Base-by-base conservation (phyloP, 805 yeast species). In the Gaillardinia entomophila region DNA sequence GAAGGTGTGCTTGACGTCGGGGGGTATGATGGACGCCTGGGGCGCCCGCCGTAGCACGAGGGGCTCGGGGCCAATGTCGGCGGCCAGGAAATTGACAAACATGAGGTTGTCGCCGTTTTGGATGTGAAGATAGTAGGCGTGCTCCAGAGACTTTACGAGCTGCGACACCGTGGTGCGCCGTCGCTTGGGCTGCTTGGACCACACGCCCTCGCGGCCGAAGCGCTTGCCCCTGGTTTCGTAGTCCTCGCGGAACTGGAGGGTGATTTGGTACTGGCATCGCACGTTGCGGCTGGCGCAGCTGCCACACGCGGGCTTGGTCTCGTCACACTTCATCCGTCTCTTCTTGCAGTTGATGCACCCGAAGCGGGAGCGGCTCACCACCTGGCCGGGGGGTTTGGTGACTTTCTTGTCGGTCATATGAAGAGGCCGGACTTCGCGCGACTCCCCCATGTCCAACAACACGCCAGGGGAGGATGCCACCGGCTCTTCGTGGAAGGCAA, bases 161-260 rank as follows among this genome's bases (percentile, higher is more conserved):
- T 43, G 40, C 1, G 36, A 34, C 3, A 41, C 19, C 3, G 32
- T 34, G 13, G 23, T 18, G 17, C 28, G 32, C 19, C 13, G 19
- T 24, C 26, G 24, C 13, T 33, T 34, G 6, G 38, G 28, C 13
- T 28, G 35, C 32, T 49, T 52, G 6, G 40, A 36, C 55, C 55
- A 48, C 1, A 51, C 51, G 4, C 60, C 57, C 36, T 54, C 57
- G 16, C 60, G 32, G 2, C 60, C 60, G 32, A 54, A 54, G 12
- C 37, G 31, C 15, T 46, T 45, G 12, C 60, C 60, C 30, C 36
- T 40, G 3, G 34, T 32, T 24, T 50, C 55, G 27, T 48, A 41
- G 33, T 54, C 60, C 28, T 54, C 58, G 19, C 49, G 36, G 31
- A 53, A 54, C 28, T 48, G 51, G n/a, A 52, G 40, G 6, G 35